These are phyloP conservation scores for Cercospora sp. DNA, from an alignment of 2,329 filamentous ascomycete genomes.

Conservation along the genomic window DNA sequence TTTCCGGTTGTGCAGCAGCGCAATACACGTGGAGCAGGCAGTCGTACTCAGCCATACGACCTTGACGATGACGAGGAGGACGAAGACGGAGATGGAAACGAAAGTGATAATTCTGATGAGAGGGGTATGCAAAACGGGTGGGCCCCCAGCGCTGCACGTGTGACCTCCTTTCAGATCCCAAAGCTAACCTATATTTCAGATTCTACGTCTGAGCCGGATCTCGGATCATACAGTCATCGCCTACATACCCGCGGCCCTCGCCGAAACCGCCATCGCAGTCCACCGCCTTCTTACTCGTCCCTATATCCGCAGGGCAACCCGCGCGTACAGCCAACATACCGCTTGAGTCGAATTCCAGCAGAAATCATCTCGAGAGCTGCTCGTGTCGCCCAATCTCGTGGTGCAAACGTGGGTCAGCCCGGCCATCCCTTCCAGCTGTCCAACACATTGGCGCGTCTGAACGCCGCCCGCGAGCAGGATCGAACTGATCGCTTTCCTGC, in stretches of 20 bases:
- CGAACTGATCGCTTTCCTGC: not conserved
- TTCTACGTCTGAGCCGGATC: conserved; percentile 21
- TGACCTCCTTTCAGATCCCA: not conserved
- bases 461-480: conserved; percentile 8
- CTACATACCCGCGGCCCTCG: conserved; percentile 19
- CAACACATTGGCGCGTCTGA: conserved; percentile 24
- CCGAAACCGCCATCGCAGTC: conserved; percentile 19
- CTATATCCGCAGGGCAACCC: not conserved
- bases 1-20: not conserved
- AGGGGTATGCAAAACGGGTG: conserved; percentile 32
- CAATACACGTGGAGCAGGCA: not conserved
- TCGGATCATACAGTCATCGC: conserved; percentile 14
- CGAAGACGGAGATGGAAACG: conserved; percentile 19
- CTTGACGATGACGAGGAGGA: conserved; percentile 13
- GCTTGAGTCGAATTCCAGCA: not conserved
- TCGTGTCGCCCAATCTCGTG: conserved; percentile 7
- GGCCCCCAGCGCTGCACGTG: conserved; percentile 19
- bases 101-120: conserved; percentile 15
- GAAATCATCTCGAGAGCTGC: conserved; percentile 8
- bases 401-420: conserved; percentile 1
- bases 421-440: conserved; percentile 30
- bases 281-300: conserved; percentile 9
- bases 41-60: not conserved
- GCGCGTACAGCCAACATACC: not conserved
- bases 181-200: conserved; percentile 20